A percentile compares a stretch with the other conserved stretches of the same genome.
Evolutionary conservation across 2,329 filamentous ascomycete species (phyloP).

Genomic region (Talaromyces sp.): DNA sequence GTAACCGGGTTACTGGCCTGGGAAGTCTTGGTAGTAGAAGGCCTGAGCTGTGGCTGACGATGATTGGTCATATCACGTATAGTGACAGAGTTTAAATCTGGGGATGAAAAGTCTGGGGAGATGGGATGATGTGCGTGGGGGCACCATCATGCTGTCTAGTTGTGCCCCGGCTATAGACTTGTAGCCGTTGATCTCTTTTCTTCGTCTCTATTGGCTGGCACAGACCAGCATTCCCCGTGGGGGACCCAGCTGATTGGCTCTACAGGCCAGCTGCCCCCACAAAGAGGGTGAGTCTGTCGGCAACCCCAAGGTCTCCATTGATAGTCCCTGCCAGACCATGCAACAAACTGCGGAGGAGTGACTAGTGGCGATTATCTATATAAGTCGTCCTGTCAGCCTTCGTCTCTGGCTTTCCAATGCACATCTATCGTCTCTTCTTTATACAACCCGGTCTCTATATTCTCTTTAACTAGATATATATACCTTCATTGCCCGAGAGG

Average conservation of each 20-base stretch:
- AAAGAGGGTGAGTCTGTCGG: background rate
- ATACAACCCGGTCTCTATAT: background rate
- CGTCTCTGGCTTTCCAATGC: background rate
- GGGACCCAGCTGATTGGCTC: background rate
- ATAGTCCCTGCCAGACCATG: no score
- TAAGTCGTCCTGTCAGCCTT: background rate
- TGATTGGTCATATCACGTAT: background rate
- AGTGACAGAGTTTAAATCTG: background rate
- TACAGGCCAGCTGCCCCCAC: background rate
- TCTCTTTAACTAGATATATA: background rate
- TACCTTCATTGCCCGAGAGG: no score
- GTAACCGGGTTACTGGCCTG: background rate
- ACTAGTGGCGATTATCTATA: constrained; percentile 4
- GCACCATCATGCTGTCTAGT: background rate
- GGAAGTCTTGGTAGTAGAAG: background rate
- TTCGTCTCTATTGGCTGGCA: no score
- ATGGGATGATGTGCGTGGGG: background rate
- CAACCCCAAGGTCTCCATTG: background rate
- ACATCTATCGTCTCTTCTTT: background rate
- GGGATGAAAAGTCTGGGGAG: background rate
- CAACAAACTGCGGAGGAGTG: constrained; percentile 2
- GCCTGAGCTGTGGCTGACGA: background rate
- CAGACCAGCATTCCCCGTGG: background rate
- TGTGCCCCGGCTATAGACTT: background rate
- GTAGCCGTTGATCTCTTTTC: background rate